Evolutionary conservation across 805 yeast genomes (phyloP).

Genomic region (Kuraishia borneana): DNA sequence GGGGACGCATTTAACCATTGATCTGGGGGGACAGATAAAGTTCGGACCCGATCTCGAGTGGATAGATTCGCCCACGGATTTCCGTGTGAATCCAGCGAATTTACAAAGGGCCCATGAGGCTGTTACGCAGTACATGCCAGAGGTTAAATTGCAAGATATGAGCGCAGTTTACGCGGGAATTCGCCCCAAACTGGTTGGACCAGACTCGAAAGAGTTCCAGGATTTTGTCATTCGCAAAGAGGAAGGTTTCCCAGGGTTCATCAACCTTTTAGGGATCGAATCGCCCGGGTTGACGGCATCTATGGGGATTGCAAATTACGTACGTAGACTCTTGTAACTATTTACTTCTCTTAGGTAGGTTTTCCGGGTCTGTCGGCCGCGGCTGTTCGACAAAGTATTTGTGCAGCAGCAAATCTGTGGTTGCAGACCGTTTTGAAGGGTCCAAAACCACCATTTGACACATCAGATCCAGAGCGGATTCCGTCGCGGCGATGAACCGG

Average conservation of each 20-base stretch:
- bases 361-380: conserved; percentile 54
- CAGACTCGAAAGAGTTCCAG: conserved; percentile 35
- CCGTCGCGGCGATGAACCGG: conserved; percentile 86
- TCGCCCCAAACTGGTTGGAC: conserved; percentile 60
- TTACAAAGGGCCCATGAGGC: conserved; percentile 45
- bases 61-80: conserved; percentile 40
- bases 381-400: conserved; percentile 68
- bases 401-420: conserved; percentile 52
- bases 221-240: conserved; percentile 71
- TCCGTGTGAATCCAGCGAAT: conserved; percentile 35
- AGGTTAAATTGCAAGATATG: conserved; percentile 36
- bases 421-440: conserved; percentile 62
- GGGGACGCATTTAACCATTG: conserved; percentile 83
- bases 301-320: conserved; percentile 75
- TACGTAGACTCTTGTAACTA: conserved; percentile 18
- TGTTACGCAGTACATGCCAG: conserved; percentile 53
- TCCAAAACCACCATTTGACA: conserved; percentile 63
- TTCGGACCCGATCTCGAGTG: conserved; percentile 91
- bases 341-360: conserved; percentile 36
- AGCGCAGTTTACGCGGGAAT: conserved; percentile 72
- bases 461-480: conserved; percentile 67
- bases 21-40: conserved; percentile 64
- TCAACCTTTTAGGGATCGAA: conserved; percentile 75
- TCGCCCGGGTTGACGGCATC: conserved; percentile 84
- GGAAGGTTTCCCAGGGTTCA: conserved; percentile 63